These are phyloP conservation scores for Eucalyptus curtisii DNA, from an alignment of 345 rosid species.

Conservation along the genomic window DNA sequence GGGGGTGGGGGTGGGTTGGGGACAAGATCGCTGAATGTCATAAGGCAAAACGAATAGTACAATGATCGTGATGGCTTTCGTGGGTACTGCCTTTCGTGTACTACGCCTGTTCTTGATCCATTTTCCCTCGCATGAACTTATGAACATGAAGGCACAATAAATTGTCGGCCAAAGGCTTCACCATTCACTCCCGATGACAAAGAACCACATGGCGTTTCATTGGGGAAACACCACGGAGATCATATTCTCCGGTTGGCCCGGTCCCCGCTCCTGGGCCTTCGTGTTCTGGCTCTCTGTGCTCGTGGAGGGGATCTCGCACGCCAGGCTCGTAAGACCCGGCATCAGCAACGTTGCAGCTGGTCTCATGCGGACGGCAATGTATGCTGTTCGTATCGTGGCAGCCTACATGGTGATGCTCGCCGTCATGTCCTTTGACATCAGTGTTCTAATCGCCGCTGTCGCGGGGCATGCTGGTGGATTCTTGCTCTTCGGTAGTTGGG, in stretches of 20 bases:
- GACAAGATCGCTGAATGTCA: not conserved
- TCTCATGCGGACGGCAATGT: constrained; percentile 7
- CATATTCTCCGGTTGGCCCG: not conserved
- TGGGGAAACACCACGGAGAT: not conserved
- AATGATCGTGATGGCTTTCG: not conserved
- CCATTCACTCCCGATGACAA: not conserved
- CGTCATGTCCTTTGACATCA: constrained; percentile 15
- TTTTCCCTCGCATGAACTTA: not conserved
- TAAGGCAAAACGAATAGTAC: not conserved
- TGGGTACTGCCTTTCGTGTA: not conserved
- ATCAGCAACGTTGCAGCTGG: not conserved
- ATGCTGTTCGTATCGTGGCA: not conserved
- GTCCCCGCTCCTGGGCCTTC: not conserved
- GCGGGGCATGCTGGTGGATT: constrained; percentile 11
- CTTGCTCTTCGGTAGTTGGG: constrained; percentile 7
- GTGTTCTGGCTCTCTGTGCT: not conserved
- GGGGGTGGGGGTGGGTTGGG: not conserved
- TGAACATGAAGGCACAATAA: not conserved
- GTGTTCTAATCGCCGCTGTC: constrained; percentile 9
- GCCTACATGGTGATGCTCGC: constrained; percentile 23
- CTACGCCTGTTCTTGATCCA: not conserved
- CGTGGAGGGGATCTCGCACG: not conserved
- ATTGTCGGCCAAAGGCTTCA: not conserved
- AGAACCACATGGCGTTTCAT: not conserved
- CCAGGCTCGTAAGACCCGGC: not conserved